Evolutionary conservation across 2,329 filamentous ascomycete species (phyloP).

Genomic region (Pleomassaria siparia): DNA sequence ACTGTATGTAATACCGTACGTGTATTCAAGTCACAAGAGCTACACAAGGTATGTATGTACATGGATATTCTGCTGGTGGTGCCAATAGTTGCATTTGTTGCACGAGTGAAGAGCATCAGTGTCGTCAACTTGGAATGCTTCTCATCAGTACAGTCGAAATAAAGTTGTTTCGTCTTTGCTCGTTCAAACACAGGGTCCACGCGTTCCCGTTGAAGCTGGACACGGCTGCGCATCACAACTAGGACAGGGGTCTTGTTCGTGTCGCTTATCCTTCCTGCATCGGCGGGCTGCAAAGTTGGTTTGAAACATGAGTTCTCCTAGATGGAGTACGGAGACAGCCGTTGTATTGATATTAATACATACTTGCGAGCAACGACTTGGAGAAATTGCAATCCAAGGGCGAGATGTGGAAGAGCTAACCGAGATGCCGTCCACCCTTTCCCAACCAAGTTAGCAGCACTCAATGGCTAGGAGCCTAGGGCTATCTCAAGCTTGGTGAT

Average conservation of each 20-base stretch:
- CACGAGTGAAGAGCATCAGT: too few relatives aligned
- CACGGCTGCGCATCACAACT: neutral
- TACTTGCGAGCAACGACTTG: neutral
- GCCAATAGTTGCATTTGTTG: too few relatives aligned
- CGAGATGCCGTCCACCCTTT: neutral
- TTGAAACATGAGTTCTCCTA: neutral
- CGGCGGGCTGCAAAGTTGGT: neutral
- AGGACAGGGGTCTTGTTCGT: neutral
- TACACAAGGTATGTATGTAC: too few relatives aligned
- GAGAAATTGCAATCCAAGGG: neutral
- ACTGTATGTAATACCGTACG: too few relatives aligned
- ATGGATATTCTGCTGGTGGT: too few relatives aligned
- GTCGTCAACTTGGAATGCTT: too few relatives aligned
- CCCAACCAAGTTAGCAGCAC: neutral
- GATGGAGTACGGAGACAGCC: too few relatives aligned
- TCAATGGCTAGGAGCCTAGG: neutral
- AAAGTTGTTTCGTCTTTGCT: constrained; percentile 1
- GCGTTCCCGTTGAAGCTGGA: neutral
- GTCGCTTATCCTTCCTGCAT: neutral
- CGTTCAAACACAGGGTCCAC: neutral
- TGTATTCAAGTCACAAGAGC: too few relatives aligned
- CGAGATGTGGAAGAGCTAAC: neutral
- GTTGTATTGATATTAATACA: too few relatives aligned
- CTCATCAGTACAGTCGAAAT: neutral
- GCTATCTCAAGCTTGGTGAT: neutral